Base-by-base conservation (phyloP, 345 rosid genomes). In the Populus nigra region DNA sequence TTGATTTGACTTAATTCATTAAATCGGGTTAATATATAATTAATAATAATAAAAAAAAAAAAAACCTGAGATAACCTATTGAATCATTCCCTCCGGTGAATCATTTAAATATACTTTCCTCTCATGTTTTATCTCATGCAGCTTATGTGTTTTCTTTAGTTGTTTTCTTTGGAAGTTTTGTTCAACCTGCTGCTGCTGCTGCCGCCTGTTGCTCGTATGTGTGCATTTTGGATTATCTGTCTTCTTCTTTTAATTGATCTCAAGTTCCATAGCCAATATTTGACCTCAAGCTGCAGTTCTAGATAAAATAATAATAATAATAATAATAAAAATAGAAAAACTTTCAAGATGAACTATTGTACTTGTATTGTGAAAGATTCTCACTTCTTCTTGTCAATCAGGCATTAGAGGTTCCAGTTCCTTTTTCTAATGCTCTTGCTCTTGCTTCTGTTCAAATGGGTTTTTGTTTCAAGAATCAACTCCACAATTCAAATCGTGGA, bases 201-300 rank as follows among this genome's bases (percentile, higher is more conserved):
- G 88, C 91, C 74, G 87, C 98, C 81, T 96, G 99, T 84, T 91
- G 83, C 77, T 85, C 88, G 98, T 93, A 92, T 43, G 92, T 86
- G 66, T 71, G 47, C 73, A 71, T 53, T 77, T 63, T 10, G 4
- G 57, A 74, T 49, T 55, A 18, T 35, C 8, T 25, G 22, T 36
- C 1, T 31, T 18, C 12, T 18, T 29, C 1, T 5, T 31, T 4
- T 55, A 53, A 29, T 49, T 71, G 8, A 27, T 71, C 23, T 47
- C 39, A 5, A 45, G 15, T 57, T 31, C 6, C 22, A 65, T 74
- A 16, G 38, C 12, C 10, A 25, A 74, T 74, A 20, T 62, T 18
- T 39, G 9, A 43, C 7, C 61, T 63, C 6, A 23, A 17, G 57
- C 15, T 29, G 27, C 9, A 20, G 3, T 8, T 59, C 43, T 35